These are phyloP conservation scores for Medicago arabica DNA, from an alignment of 306 rosid genomes.

Conservation along the genomic window DNA sequence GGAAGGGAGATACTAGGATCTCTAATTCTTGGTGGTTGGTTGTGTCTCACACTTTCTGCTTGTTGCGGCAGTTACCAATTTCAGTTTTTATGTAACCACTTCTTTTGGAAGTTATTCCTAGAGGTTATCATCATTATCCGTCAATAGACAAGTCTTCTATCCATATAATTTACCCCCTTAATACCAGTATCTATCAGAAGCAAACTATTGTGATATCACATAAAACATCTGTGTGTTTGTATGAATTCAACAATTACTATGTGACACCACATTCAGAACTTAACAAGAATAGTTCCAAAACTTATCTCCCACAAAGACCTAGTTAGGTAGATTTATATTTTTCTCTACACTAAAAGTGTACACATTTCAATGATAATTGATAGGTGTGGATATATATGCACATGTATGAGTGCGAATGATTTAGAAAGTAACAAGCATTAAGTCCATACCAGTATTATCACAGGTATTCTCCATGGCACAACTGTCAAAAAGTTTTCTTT, in stretches of 20 bases:
- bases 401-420: neutral
- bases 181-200: neutral
- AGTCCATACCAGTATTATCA: slow-evolving; percentile 54
- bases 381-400: slow-evolving; percentile 10
- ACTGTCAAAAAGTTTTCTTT: slow-evolving; percentile 52
- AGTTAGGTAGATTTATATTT: neutral
- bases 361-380: neutral
- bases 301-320: neutral
- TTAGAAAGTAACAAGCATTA: slow-evolving; percentile 34
- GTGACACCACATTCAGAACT: neutral
- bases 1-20: neutral
- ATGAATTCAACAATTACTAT: neutral
- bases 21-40: neutral
- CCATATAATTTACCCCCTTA: too few relatives aligned
- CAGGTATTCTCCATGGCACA: slow-evolving; percentile 44
- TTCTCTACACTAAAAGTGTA: neutral
- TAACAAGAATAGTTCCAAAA: neutral
- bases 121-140: too few relatives aligned
- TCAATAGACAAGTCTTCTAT: too few relatives aligned
- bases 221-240: neutral
- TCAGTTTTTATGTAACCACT: neutral
- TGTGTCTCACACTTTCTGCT: neutral
- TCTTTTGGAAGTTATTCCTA: too few relatives aligned
- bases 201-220: neutral
- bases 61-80: neutral